Evolutionary conservation across 441 rosid genomes (phyloP).

Genomic region (Adansonia madagascariensis): DNA sequence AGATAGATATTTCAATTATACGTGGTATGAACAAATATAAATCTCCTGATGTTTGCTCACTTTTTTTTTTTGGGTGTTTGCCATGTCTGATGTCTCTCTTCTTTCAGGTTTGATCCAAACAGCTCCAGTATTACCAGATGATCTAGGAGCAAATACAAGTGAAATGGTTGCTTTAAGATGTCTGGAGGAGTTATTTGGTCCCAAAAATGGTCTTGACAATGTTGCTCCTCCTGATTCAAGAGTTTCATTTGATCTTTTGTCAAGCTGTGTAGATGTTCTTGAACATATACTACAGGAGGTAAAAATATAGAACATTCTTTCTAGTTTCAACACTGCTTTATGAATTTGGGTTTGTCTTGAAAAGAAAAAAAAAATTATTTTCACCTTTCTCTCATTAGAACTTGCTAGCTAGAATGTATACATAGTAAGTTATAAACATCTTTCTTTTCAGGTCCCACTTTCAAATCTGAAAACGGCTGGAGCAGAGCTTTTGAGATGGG

Average conservation of each 20-base stretch:
- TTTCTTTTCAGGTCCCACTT: slow-evolving; percentile 34
- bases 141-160: background rate
- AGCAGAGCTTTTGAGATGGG: slow-evolving; percentile 47
- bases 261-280: slow-evolving; percentile 52
- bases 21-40: background rate
- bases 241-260: slow-evolving; percentile 36
- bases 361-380: too few relatives aligned
- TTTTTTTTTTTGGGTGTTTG: background rate
- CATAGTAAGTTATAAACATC: background rate
- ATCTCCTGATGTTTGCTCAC: background rate
- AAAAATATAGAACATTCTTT: background rate
- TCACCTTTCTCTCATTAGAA: too few relatives aligned
- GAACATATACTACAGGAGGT: slow-evolving; percentile 33
- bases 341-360: background rate
- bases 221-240: slow-evolving; percentile 33
- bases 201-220: slow-evolving; percentile 20
- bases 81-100: background rate
- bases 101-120: background rate
- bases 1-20: background rate
- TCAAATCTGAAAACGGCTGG: slow-evolving; percentile 38
- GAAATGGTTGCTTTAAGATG: slow-evolving; percentile 23
- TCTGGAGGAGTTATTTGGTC: slow-evolving; percentile 32
- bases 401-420: background rate
- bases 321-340: background rate
- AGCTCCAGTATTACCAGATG: background rate